A percentile compares a stretch with the other conserved stretches of the same genome.
phyloP scores from a whole-genome alignment of 148 eudicot species.

The Rheum nobile region DNA sequence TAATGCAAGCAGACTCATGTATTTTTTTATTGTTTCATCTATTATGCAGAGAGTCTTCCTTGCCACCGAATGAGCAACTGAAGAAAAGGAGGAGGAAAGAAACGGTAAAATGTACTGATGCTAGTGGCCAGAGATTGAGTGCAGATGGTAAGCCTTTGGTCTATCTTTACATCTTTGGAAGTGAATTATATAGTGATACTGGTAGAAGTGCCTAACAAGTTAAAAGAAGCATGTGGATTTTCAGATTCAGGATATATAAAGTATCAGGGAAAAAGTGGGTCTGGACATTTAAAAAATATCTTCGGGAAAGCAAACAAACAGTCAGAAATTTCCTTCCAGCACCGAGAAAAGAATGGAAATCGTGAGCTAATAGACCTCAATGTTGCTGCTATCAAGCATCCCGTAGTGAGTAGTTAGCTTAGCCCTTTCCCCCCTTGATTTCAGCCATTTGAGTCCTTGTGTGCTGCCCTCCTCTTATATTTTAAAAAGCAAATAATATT shows the following conservation, averaged over 20 bases:
- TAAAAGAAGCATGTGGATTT: slow-evolving; percentile 33
- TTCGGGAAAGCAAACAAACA: slow-evolving; percentile 24
- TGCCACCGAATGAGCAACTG: slow-evolving; percentile 16
- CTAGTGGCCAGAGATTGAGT: slow-evolving; percentile 27
- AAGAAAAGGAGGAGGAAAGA: slow-evolving; percentile 11
- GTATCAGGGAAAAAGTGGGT: slow-evolving; percentile 30
- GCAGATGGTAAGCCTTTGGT: slow-evolving; percentile 24
- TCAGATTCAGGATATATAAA: slow-evolving; percentile 24
- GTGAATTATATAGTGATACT: slow-evolving; percentile 23
- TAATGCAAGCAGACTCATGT: background rate
- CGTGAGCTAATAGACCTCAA: slow-evolving; percentile 60
- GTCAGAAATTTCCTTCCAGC: slow-evolving; percentile 31
- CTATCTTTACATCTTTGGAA: slow-evolving; percentile 27
- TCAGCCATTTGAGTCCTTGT: background rate
- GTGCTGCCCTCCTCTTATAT: background rate
- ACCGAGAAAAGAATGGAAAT: slow-evolving; percentile 40
- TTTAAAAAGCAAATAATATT: background rate
- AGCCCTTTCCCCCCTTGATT: slow-evolving; percentile 7
- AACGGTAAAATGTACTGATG: slow-evolving; percentile 13
- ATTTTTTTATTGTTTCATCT: background rate
- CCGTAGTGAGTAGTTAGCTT: slow-evolving; percentile 57
- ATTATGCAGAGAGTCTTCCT: slow-evolving; percentile 37
- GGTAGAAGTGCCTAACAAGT: slow-evolving; percentile 24
- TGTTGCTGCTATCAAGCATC: slow-evolving; percentile 44
- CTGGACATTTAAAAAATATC: slow-evolving; percentile 29